These are phyloP conservation scores for Fibroporia radiculosa DNA, from an alignment of 768 basidiomycete genomes.

Conservation along the genomic window DNA sequence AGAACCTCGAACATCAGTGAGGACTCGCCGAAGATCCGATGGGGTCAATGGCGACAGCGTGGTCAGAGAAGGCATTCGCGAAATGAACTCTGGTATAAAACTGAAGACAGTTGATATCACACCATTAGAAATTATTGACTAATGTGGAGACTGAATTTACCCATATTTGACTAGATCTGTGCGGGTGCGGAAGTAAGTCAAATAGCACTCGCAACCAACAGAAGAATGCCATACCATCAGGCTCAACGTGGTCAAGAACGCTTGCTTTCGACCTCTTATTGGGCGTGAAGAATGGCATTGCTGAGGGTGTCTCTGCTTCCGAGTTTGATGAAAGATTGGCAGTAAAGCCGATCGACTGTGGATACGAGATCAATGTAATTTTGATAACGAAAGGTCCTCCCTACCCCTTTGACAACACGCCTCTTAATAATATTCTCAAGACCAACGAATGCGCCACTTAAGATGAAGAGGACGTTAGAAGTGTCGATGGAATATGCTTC, in stretches of 20 bases:
- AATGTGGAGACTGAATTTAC: conserved; percentile 24
- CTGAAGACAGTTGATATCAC: conserved; percentile 25
- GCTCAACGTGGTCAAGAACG: conserved; percentile 64
- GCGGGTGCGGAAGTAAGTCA: neutral
- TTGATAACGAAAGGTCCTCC: conserved; percentile 20
- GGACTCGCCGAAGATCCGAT: conserved; percentile 77
- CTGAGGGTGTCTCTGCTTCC: conserved; percentile 26
- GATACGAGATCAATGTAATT: too few species aligned
- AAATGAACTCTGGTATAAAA: conserved; percentile 94
- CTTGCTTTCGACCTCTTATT: conserved; percentile 51
- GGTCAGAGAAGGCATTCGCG: conserved; percentile 87
- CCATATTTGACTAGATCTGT: conserved; percentile 83
- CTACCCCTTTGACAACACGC: conserved; percentile 77
- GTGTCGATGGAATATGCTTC: conserved; percentile 79
- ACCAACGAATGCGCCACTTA: conserved; percentile 94
- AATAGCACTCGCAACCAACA: too few species aligned
- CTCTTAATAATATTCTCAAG: conserved; percentile 76
- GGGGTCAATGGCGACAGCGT: conserved; percentile 74
- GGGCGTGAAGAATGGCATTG: conserved; percentile 70
- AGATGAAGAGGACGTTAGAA: conserved; percentile 87
- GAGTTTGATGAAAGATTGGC: conserved; percentile 38
- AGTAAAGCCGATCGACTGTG: conserved; percentile 87
- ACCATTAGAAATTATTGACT: neutral
- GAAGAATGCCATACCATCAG: conserved; percentile 37
- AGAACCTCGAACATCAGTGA: conserved; percentile 89